phyloP scores from a whole-genome alignment of 2,329 filamentous ascomycete species.

The Setomelanomma holmii region DNA sequence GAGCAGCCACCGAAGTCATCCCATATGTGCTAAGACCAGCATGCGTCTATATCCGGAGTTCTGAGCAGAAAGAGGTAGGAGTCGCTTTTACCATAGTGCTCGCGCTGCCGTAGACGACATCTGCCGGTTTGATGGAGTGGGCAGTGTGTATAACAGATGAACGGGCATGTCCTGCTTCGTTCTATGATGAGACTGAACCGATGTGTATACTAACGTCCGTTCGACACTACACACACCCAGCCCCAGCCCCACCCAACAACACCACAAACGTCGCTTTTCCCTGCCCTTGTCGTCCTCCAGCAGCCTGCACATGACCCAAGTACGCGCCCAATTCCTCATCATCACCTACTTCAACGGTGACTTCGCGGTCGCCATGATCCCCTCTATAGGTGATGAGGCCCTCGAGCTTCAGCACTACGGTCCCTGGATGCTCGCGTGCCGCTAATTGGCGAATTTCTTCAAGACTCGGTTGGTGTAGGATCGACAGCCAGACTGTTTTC shows the following conservation, averaged over 20 bases:
- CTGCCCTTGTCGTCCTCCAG: constrained; percentile 47
- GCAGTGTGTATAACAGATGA: too few species aligned
- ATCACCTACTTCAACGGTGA: constrained; percentile 70
- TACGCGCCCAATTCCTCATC: constrained; percentile 78
- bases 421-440: constrained; percentile 66
- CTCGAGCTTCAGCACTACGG: constrained; percentile 67
- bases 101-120: too few species aligned
- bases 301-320: constrained; percentile 63
- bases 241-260: constrained; percentile 18
- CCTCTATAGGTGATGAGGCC: constrained; percentile 64
- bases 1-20: too few species aligned
- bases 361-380: constrained; percentile 59
- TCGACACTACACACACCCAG: neutral
- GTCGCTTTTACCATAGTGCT: too few species aligned
- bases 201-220: neutral
- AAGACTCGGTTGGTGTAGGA: constrained; percentile 65
- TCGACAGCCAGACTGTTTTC: constrained; percentile 69
- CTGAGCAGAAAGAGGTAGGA: too few species aligned
- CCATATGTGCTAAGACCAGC: too few species aligned
- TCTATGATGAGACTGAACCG: too few species aligned
- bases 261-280: constrained; percentile 63
- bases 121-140: too few species aligned
- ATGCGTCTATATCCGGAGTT: too few species aligned
- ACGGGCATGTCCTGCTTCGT: too few species aligned
- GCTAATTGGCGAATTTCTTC: constrained; percentile 69